phyloP scores from a whole-genome alignment of 768 basidiomycete genomes.

The Trametes villosa region DNA sequence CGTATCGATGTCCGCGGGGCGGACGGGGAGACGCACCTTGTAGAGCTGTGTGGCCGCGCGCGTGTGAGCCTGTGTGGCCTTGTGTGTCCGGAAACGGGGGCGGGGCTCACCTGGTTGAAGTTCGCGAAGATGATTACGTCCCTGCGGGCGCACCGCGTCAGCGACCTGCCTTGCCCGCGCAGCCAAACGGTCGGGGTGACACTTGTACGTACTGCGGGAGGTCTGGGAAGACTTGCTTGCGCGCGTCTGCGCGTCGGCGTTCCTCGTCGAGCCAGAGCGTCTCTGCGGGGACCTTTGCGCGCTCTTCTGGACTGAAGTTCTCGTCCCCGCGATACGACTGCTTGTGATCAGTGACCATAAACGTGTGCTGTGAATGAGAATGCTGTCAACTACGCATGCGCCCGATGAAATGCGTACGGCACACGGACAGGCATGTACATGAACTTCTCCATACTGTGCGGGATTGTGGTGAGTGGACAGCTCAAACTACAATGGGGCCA shows the following conservation, averaged over 20 bases:
- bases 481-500: constrained; percentile 3
- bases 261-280: constrained; percentile 46
- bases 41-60: constrained; percentile 41
- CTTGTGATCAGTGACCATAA: constrained; percentile 54
- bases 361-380: constrained; percentile 42
- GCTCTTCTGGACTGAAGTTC: constrained; percentile 22
- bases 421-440: constrained; percentile 51
- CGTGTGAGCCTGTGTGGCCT: constrained; percentile 18
- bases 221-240: constrained; percentile 48
- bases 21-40: constrained; percentile 45
- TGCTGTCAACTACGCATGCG: neutral
- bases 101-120: constrained; percentile 50
- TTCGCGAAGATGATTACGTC: constrained; percentile 54
- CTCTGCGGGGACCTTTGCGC: constrained; percentile 20
- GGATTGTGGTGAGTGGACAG: neutral
- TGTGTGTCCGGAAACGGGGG: neutral
- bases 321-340: constrained; percentile 46
- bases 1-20: neutral
- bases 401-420: neutral
- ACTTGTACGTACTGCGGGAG: constrained; percentile 41
- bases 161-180: neutral
- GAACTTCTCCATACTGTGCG: constrained; percentile 45
- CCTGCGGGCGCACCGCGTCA: constrained; percentile 28
- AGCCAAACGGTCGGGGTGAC: neutral
- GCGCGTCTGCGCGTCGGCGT: constrained; percentile 41